Evolutionary conservation across 2,329 filamentous ascomycete genomes (phyloP).

Genomic region (Botrytis aclada): DNA sequence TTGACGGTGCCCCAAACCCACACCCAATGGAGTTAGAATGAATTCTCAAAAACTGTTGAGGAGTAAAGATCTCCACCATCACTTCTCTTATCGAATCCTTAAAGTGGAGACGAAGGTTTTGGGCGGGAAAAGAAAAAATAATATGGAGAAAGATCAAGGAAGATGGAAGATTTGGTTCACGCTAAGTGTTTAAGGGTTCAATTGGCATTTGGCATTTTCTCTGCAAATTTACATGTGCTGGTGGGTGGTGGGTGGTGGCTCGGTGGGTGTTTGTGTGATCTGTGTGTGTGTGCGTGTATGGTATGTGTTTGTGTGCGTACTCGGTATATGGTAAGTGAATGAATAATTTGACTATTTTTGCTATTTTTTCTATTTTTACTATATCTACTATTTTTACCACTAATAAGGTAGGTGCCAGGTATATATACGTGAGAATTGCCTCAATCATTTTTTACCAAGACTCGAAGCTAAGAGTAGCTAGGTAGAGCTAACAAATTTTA

Average conservation of each 20-base stretch:
- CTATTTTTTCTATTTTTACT: too few species aligned
- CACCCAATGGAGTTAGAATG: not conserved
- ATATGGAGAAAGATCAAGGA: not conserved
- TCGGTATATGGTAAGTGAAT: not conserved
- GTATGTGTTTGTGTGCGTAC: not conserved
- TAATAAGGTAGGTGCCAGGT: too few species aligned
- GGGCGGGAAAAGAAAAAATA: not conserved
- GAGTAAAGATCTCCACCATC: not conserved
- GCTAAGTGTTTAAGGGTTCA: not conserved
- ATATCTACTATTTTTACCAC: too few species aligned
- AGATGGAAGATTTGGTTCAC: not conserved
- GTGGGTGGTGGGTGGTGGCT: not conserved
- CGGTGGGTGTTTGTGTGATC: not conserved
- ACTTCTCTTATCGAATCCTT: not conserved
- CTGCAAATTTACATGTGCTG: not conserved
- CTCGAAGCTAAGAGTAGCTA: not conserved
- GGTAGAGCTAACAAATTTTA: not conserved
- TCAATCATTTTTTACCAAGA: not conserved
- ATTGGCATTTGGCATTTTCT: not conserved
- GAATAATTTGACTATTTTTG: not conserved
- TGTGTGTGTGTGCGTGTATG: not conserved
- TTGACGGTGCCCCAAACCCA: not conserved
- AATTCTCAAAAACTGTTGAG: conserved; percentile 1
- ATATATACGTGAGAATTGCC: not conserved
- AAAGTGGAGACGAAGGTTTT: not conserved